Evolutionary conservation across 306 rosid genomes (phyloP).

Genomic region (Cucumis melo): DNA sequence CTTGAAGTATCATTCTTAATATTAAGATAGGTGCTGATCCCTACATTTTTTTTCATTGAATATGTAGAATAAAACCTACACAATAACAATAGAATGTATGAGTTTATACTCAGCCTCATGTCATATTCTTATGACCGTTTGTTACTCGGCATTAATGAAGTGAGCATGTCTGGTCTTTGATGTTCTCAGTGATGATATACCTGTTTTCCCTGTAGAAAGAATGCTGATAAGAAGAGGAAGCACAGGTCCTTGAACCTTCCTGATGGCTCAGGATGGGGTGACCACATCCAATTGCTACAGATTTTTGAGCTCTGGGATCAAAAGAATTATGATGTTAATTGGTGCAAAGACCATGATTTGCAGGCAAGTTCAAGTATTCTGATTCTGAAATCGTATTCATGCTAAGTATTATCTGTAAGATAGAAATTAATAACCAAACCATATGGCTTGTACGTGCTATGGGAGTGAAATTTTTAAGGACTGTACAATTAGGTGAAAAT

Average conservation of each 20-base stretch:
- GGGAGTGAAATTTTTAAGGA: background rate
- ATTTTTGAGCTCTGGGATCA: slow-evolving; percentile 71
- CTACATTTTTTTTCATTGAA: background rate
- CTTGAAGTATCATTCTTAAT: background rate
- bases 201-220: slow-evolving; percentile 36
- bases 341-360: slow-evolving; percentile 82
- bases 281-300: slow-evolving; percentile 83
- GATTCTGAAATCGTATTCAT: background rate
- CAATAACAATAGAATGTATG: background rate
- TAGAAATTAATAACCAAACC: background rate
- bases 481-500: too few relatives aligned
- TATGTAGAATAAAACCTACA: background rate
- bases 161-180: background rate
- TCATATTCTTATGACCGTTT: background rate
- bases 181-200: background rate
- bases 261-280: slow-evolving; percentile 94
- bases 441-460: background rate
- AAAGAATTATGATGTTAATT: slow-evolving; percentile 48
- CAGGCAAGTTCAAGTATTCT: slow-evolving; percentile 40
- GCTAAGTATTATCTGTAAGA: background rate
- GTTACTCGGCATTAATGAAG: background rate
- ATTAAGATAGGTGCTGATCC: background rate
- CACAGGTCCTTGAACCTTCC: slow-evolving; percentile 45
- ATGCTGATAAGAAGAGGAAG: slow-evolving; percentile 73
- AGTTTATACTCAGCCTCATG: background rate